Percentiles rank a stretch among this genome's conserved stretches.
Evolutionary conservation across 441 rosid genomes (phyloP).

Genomic region (Hypseocharis bilobata): DNA sequence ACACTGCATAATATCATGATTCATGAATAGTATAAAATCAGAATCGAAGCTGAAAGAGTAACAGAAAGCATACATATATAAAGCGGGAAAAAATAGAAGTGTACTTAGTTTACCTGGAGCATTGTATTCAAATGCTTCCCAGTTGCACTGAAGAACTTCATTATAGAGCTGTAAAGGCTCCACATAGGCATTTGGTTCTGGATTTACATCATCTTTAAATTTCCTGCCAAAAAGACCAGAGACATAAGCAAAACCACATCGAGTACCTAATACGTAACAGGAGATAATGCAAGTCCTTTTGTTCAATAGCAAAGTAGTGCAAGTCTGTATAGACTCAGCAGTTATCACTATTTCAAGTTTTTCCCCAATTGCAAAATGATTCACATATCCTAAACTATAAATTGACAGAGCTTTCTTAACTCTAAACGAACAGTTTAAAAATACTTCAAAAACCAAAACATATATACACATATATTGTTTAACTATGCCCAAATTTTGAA

Average conservation of each 20-base stretch:
- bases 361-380: background rate
- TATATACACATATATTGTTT: too few species aligned
- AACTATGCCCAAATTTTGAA: background rate
- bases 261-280: background rate
- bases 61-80: background rate
- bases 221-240: slow-evolving; percentile 40
- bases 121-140: slow-evolving; percentile 78
- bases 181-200: slow-evolving; percentile 25
- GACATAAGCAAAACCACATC: slow-evolving; percentile 3
- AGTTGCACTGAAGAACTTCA: slow-evolving; percentile 57
- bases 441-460: too few species aligned
- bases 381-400: background rate
- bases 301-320: background rate
- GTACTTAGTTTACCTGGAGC: slow-evolving; percentile 61
- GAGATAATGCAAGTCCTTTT: background rate
- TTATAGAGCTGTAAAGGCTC: slow-evolving; percentile 53
- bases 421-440: background rate
- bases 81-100: slow-evolving; percentile 20
- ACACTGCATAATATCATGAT: background rate
- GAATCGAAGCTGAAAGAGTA: slow-evolving; percentile 1
- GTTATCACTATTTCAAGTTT: background rate
- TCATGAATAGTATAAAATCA: background rate
- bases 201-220: slow-evolving; percentile 46
- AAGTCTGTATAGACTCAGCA: background rate
- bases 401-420: background rate